Conservation (phyloP, 495 filamentous ascomycete species). For the Coniosporium apollinis region DNA sequence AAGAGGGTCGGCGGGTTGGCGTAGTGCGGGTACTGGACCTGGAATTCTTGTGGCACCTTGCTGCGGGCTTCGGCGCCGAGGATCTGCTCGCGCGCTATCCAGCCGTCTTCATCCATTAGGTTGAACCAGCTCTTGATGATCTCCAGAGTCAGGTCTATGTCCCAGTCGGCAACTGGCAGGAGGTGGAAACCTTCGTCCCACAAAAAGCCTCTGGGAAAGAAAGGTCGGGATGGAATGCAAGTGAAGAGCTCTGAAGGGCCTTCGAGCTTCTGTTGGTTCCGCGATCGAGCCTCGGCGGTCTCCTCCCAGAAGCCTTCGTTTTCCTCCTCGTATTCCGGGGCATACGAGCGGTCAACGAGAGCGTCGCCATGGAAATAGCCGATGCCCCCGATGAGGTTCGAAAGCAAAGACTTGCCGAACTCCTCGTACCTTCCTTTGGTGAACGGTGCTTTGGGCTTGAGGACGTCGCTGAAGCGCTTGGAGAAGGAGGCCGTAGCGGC, state of each 20-base stretch:
- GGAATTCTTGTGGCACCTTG: constrained; percentile 92
- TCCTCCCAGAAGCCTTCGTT: constrained; percentile 97
- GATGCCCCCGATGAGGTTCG: constrained; percentile 86
- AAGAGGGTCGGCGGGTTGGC: constrained; percentile 97
- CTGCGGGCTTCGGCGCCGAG: constrained; percentile 84
- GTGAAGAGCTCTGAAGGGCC: constrained; percentile 84
- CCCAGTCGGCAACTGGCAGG: constrained; percentile 82
- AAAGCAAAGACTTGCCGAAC: constrained; percentile 82
- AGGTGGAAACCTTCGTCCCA: constrained; percentile 99
- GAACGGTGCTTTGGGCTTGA: constrained; percentile 64
- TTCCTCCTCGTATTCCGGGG: constrained; percentile 84
- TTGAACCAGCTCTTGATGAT: constrained; percentile 93
- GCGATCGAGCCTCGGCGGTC: constrained; percentile 53
- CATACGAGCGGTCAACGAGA: constrained; percentile 77
- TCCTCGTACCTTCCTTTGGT: constrained; percentile 49
- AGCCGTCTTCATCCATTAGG: constrained; percentile 90
- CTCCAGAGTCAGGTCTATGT: constrained; percentile 78
- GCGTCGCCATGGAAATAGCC: constrained; percentile 85
- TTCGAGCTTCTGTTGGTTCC: constrained; percentile 48
- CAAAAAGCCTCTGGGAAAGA: constrained; percentile 90
- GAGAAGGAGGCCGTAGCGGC: constrained; percentile 48
- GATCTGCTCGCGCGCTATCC: constrained; percentile 96
- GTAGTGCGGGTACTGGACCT: constrained; percentile 92
- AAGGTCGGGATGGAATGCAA: constrained; percentile 81
- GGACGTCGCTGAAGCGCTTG: constrained; percentile 54